Percentiles rank a stretch among this genome's conserved stretches.
Evolutionary conservation across 176 grass and related monocot genomes (phyloP).

Genomic region (Phyllostachys edulis): DNA sequence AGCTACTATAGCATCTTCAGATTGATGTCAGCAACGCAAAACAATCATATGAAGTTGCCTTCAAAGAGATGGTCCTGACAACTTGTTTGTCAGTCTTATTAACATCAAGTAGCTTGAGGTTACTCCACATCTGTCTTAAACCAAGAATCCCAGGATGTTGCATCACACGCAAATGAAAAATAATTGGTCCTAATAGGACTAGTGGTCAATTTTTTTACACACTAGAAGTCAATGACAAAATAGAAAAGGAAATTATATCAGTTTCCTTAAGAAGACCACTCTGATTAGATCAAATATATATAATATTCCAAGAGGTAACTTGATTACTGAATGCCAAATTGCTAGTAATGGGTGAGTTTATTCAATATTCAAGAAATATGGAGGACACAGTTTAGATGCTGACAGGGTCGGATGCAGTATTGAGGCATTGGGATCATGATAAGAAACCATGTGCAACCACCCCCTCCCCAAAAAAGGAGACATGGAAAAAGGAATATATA

Average conservation of each 20-base stretch:
- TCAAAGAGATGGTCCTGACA: conserved; percentile 2
- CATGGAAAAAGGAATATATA: neutral
- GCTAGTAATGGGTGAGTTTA: neutral
- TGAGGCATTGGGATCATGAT: neutral
- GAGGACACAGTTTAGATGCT: neutral
- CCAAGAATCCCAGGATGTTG: neutral
- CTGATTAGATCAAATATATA: neutral
- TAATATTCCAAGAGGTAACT: neutral
- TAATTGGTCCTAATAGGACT: neutral
- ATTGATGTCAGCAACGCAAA: neutral
- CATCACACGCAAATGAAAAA: neutral
- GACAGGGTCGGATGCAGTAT: neutral
- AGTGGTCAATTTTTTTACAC: neutral
- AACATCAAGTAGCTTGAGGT: neutral
- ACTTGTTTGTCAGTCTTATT: neutral
- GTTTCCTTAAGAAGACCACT: neutral
- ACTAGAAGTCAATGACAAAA: conserved; percentile 17
- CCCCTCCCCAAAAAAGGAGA: neutral
- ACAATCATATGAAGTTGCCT: neutral
- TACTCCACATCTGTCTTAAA: neutral
- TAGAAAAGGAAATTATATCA: neutral
- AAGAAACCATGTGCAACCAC: neutral
- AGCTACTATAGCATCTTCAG: neutral
- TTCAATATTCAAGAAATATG: neutral
- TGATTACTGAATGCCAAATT: neutral